Base-by-base conservation (phyloP, 345 rosid genomes). In the Lumnitzera racemosa region DNA sequence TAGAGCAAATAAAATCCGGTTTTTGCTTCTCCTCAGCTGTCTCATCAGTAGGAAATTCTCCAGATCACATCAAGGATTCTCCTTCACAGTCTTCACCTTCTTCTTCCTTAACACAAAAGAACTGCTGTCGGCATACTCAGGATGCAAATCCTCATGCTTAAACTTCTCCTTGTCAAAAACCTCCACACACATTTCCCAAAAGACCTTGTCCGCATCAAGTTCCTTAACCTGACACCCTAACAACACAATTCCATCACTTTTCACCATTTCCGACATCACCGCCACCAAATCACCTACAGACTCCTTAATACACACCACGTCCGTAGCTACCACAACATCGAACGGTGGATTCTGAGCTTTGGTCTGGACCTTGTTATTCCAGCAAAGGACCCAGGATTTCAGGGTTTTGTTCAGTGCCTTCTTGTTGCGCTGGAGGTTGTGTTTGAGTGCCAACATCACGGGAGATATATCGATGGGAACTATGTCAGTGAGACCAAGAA, bases 391-490 rank as follows among this genome's bases (percentile, higher is more conserved):
- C 12, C 90, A 70, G 15, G 86, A 67, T 63, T 84, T 88, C 8
- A 88, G 72, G 63, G 62, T 52, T 74, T 86, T 88, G 6, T 77
- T 83, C 5, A 88, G 77, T 53, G 77, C 81, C 27, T 82, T 73
- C 63, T 89, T 91, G 81, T 91, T 91, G 53, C 92, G 84, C 73
- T 89, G 89, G 71, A 91, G 89, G 70, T 89, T 91, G 83, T 83
- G 96, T 67, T 81, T 87, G 53, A 91, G 81, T 6, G 96, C 95
- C 15, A 92, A 90, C 96, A 91, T 89, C 47, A 89, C 96, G 4
- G 96, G 84, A 46, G 95, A 70, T 49, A 89, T 87, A 78, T 87
- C 96, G 7, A 96, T 89, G 61, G 89, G 90, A 17, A 91, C 64
- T 64, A 91, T 62, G 70, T 87, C 89, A 60, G 81, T 66, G 24